Base-by-base conservation (phyloP, 306 rosid genomes). In the Elaeagnus macrophylla region DNA sequence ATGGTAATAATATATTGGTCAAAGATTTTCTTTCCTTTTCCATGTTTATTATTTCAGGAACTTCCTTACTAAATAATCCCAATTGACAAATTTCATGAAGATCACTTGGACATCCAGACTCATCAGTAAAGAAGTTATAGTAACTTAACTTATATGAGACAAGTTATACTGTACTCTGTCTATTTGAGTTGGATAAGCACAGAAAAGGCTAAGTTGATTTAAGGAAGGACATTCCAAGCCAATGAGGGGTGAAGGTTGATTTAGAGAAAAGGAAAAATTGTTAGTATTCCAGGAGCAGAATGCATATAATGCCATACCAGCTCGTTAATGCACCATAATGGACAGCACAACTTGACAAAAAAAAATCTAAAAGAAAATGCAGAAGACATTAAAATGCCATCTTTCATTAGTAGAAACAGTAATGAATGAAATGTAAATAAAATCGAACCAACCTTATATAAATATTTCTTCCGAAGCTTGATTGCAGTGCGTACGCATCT, bases 391-490 rank as follows among this genome's bases (percentile, higher is more conserved):
- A 51, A 9, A 10, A 19, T 18, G 18, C 53, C 40, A 51, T 63
- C 57, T 58, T 50, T 39, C 53, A 67, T 16, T 39, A 64, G 45
- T 35, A 48, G 40, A 44, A 48, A 50, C 71, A 54, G 59, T 16
- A 12, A 9, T 2, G n/a, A 35, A 45, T 57, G 44, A 48, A 32
- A 59, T 50, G 59, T 45, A 55, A 66, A 42, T 17, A 58, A 38
- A 19, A 17, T 57, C 55, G 48, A 75, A 35, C 77, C 59, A 41
- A 79, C 97, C 97, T 89, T 89, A 68, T 73, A 75, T 41, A 85
- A 64, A 69, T 89, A 89, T 76, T 89, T 89, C 79, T 85, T 85
- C 58, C 95, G 79, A 52, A 89, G 81, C 71, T 79, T 89, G 77
- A 89, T 74, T 54, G 95, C 95, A 37, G 73, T 68, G 63, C 70